Conservation (phyloP, 2,329 filamentous ascomycete species). For the Rutstroemia sp. region DNA sequence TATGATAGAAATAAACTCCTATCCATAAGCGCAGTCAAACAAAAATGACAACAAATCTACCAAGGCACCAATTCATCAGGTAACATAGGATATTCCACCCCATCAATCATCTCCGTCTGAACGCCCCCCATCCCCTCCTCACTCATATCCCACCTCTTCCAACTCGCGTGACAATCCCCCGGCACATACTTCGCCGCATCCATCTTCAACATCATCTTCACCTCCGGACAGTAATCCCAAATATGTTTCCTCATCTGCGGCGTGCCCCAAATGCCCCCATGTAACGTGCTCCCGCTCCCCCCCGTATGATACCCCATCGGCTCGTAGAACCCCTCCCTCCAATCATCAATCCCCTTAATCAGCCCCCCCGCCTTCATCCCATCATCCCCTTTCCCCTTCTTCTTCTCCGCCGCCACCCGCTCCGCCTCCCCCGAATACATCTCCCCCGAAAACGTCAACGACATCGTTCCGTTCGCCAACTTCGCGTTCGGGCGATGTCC, state of each 20-base stretch:
- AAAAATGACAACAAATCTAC: slow-evolving; percentile 10
- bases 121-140: slow-evolving; percentile 15
- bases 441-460: slow-evolving; percentile 45
- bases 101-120: slow-evolving; percentile 26
- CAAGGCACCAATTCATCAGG: slow-evolving; percentile 25
- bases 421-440: slow-evolving; percentile 33
- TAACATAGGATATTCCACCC: slow-evolving; percentile 28
- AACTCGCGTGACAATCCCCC: slow-evolving; percentile 38
- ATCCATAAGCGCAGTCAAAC: background rate
- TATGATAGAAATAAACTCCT: background rate
- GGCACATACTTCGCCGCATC: slow-evolving; percentile 44
- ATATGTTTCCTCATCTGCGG: slow-evolving; percentile 41
- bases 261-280: slow-evolving; percentile 42
- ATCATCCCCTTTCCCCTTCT: slow-evolving; percentile 18
- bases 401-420: slow-evolving; percentile 17
- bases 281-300: slow-evolving; percentile 39
- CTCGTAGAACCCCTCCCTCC: slow-evolving; percentile 45
- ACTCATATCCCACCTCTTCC: slow-evolving; percentile 34
- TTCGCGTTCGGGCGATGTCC: slow-evolving; percentile 40
- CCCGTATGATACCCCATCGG: slow-evolving; percentile 54
- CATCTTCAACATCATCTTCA: slow-evolving; percentile 51
- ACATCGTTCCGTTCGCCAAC: slow-evolving; percentile 45
- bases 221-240: slow-evolving; percentile 50
- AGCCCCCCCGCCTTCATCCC: slow-evolving; percentile 21
- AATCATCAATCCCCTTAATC: slow-evolving; percentile 40